A percentile compares a stretch with the other conserved stretches of the same genome.
phyloP scores from a whole-genome alignment of 139 green algal species.

The Pseudopediastrum boryanum region DNA sequence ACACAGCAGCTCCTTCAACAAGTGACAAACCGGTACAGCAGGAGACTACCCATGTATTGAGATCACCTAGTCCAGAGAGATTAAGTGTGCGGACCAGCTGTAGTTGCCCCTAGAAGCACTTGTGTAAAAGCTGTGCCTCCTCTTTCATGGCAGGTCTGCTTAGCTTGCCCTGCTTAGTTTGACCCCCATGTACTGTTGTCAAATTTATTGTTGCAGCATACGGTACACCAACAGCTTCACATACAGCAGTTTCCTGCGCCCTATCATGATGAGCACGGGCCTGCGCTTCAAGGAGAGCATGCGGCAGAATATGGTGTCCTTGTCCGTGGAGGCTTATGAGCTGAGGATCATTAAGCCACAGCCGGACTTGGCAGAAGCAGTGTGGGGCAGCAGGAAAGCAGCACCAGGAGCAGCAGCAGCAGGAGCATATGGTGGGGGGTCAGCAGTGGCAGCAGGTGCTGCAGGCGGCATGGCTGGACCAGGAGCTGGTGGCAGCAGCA shows the following conservation, averaged over 20 bases:
- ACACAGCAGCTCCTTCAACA: too few relatives aligned
- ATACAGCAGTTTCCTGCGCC: conserved; percentile 33
- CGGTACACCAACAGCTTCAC: conserved; percentile 48
- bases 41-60: too few relatives aligned
- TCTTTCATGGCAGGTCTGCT: too few relatives aligned
- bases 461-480: too few relatives aligned
- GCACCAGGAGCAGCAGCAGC: background rate
- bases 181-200: too few relatives aligned
- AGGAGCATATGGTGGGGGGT: background rate
- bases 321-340: conserved; percentile 42
- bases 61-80: too few relatives aligned
- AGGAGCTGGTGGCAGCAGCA: background rate
- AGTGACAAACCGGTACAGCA: too few relatives aligned
- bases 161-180: too few relatives aligned
- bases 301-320: conserved; percentile 32
- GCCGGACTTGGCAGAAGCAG: background rate
- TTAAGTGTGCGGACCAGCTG: too few relatives aligned
- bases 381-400: background rate
- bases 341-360: conserved; percentile 32
- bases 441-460: too few relatives aligned
- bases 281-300: conserved; percentile 33
- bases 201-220: conserved; percentile 32
- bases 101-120: too few relatives aligned
- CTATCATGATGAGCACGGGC: conserved; percentile 14
- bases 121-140: too few relatives aligned